Evolutionary conservation across 306 rosid genomes (phyloP), one percentile per base, ranked within the genome.

Genomic region (Echinosophora koreensis): DNA sequence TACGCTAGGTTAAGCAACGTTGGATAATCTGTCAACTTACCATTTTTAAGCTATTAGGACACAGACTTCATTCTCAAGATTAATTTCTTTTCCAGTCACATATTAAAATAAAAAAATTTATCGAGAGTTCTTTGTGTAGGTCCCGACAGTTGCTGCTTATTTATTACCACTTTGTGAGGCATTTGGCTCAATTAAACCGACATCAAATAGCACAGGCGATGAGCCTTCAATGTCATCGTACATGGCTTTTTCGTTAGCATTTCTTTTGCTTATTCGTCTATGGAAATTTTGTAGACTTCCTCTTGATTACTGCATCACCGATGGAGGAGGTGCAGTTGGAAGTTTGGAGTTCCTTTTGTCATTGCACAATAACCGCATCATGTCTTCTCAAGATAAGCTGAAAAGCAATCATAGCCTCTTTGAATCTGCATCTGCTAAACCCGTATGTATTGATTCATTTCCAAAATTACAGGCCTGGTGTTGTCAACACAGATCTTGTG

Each of bases 271-370:
- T 73, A 74, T 86, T 80, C 94, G 93, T 44, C 82, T 92, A 18
- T 92, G 97, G 93, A 92, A 88, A 71, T 92, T 89, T 79, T 88
- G 84, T 78, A 84, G 90, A 81, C 93, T 91, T 32, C 91, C 91
- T 73, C 83, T 87, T 80, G 95, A 89, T 71, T 88, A 81, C 46
- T 82, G 86, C 77, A 75, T 90, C 52, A 87, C 83, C 2, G 96
- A 88, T 71, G 74, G 87, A 70, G 89, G 88, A 65, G 84, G 85
- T 80, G 85, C 84, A 73, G 77, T 82, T 60, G 89, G 87, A 71
- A 87, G 90, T 74, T 81, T 90, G 89, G 95, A 92, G 84, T 92
- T 87, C 81, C 92, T 92, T 76, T 73, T 89, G 89, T 82, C 86
- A 67, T 78, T 92, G 86, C 87, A 77, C 76, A 89, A 92, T 85